Evolutionary conservation across 2,329 filamentous ascomycete species (phyloP).

Genomic region (Epichloe bromicola): DNA sequence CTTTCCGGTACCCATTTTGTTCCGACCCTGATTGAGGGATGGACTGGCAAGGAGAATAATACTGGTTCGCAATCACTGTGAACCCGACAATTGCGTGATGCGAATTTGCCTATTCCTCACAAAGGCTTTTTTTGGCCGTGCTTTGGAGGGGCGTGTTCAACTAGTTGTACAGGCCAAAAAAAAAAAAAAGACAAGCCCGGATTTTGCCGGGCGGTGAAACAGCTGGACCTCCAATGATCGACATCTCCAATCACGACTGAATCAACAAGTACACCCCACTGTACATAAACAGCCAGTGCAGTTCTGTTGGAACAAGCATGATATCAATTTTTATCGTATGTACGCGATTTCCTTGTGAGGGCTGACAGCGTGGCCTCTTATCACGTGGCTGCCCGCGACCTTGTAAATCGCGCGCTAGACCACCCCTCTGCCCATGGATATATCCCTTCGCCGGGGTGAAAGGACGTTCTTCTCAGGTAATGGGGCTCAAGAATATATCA

Average conservation of each 20-base stretch:
- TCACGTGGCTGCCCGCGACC: too few relatives aligned
- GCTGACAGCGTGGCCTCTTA: too few relatives aligned
- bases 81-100: not conserved
- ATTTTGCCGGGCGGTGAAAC: slow-evolving; percentile 6
- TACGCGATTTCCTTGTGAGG: too few relatives aligned
- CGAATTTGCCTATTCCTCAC: not conserved
- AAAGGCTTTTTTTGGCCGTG: not conserved
- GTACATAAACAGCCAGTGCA: too few relatives aligned
- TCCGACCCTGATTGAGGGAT: not conserved
- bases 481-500: too few relatives aligned
- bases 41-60: not conserved
- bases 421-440: too few relatives aligned
- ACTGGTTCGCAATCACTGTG: not conserved
- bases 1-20: not conserved
- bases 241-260: not conserved
- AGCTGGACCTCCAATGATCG: not conserved
- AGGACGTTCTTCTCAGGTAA: too few relatives aligned
- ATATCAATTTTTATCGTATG: too few relatives aligned
- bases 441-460: too few relatives aligned
- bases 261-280: too few relatives aligned
- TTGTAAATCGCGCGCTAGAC: too few relatives aligned
- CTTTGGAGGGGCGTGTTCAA: not conserved
- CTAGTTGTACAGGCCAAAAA: not conserved
- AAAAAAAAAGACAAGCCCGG: not conserved
- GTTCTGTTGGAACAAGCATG: too few relatives aligned